Evolutionary conservation across 495 filamentous ascomycete genomes (phyloP).

Genomic region (Podospora bellae-mahoneyi): DNA sequence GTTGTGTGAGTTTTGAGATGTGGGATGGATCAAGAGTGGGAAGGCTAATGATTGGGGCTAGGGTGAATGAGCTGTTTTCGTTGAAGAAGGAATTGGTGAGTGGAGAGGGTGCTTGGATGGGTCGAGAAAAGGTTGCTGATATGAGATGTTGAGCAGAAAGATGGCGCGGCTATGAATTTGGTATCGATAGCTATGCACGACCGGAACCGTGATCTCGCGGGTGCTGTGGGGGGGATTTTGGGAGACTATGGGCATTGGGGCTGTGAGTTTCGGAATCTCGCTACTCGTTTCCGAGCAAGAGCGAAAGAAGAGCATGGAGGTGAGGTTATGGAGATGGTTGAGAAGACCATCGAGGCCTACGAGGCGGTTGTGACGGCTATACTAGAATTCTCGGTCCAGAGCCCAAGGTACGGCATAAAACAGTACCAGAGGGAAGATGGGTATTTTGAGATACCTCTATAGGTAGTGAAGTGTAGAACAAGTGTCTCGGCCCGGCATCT

Average conservation of each 20-base stretch:
- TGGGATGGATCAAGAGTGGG: neutral
- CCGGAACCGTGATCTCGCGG: slow-evolving; percentile 1
- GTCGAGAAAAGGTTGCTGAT: neutral
- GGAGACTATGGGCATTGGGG: neutral
- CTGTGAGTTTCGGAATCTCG: slow-evolving; percentile 12
- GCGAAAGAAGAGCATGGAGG: neutral
- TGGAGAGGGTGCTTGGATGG: neutral
- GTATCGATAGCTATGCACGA: slow-evolving; percentile 18
- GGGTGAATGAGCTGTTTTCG: slow-evolving; percentile 25
- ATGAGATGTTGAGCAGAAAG: slow-evolving; percentile 8
- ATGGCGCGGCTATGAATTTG: slow-evolving; percentile 16
- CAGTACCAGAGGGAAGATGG: slow-evolving; percentile 18
- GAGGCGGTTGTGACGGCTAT: slow-evolving; percentile 17
- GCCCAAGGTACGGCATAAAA: slow-evolving; percentile 20
- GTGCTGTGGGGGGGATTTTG: neutral
- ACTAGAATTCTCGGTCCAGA: slow-evolving; percentile 22
- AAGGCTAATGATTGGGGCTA: neutral
- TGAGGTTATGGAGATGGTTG: neutral
- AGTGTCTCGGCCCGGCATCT: neutral
- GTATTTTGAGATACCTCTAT: slow-evolving; percentile 18
- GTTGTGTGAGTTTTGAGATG: slow-evolving; percentile 15
- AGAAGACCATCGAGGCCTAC: slow-evolving; percentile 13
- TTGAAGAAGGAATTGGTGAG: slow-evolving; percentile 26
- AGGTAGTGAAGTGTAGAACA: neutral
- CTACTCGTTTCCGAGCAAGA: neutral